A percentile compares a stretch with the other conserved stretches of the same genome.
Evolutionary conservation across 257 asterid genomes (phyloP).

Genomic region (Rehmannia glutinosa): DNA sequence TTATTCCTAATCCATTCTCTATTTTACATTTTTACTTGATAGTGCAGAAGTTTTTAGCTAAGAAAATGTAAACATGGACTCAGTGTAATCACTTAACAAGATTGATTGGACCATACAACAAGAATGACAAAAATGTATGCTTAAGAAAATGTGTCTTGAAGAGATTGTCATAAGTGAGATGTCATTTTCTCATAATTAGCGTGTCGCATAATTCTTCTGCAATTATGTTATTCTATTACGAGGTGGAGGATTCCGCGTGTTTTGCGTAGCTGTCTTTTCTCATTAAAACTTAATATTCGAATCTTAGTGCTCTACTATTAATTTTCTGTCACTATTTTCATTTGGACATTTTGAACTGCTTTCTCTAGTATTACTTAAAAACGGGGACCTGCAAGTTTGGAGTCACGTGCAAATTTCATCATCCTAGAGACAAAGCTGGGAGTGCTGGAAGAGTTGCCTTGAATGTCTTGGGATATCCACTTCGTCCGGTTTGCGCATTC

Average conservation of each 20-base stretch:
- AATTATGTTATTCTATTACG: constrained; percentile 3
- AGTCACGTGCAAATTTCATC: constrained; percentile 86
- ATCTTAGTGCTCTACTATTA: constrained; percentile 1
- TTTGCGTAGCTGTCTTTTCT: background rate
- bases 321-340: constrained; percentile 15
- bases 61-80: too few relatives aligned
- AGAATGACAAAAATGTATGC: too few relatives aligned
- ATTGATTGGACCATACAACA: too few relatives aligned
- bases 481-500: constrained; percentile 68
- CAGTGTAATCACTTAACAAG: too few relatives aligned
- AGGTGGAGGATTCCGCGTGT: constrained; percentile 10
- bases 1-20: too few relatives aligned
- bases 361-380: constrained; percentile 71
- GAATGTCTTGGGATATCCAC: constrained; percentile 88
- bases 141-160: too few relatives aligned
- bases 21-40: too few relatives aligned
- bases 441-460: constrained; percentile 78
- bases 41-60: too few relatives aligned
- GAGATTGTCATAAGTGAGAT: too few relatives aligned
- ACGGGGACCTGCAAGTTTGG: constrained; percentile 97
- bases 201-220: background rate
- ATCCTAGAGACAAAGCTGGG: constrained; percentile 91
- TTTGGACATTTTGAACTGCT: constrained; percentile 8
- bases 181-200: too few relatives aligned
- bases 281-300: background rate